Evolutionary conservation across 2,329 filamentous ascomycete genomes (phyloP).

Genomic region (Pseudogymnoascus sp.): DNA sequence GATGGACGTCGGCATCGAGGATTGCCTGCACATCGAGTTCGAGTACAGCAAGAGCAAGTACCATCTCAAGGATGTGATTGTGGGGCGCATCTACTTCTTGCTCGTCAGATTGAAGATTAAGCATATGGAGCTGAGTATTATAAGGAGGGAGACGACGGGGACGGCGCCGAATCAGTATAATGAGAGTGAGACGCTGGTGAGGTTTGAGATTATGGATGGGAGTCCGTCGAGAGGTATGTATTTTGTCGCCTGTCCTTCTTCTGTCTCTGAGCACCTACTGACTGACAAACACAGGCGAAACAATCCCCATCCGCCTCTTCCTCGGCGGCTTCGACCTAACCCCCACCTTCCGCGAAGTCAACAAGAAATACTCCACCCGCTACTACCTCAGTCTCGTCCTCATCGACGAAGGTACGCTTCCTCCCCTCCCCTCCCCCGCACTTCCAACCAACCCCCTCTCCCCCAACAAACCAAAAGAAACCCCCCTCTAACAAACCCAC

Average conservation of each 20-base stretch:
- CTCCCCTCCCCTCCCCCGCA: neutral
- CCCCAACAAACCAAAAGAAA: neutral
- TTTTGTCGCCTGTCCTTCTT: constrained; percentile 6
- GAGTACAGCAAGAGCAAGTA: constrained; percentile 99
- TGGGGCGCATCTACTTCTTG: constrained; percentile 96
- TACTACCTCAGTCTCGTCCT: constrained; percentile 96
- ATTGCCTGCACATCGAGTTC: constrained; percentile 98
- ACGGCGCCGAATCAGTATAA: constrained; percentile 98
- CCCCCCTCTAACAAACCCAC: constrained; percentile 12
- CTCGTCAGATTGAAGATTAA: constrained; percentile 97
- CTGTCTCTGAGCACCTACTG: neutral
- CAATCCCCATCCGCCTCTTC: constrained; percentile 94
- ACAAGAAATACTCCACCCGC: constrained; percentile 98
- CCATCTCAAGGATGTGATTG: constrained; percentile 97
- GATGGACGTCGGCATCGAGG: constrained; percentile 99
- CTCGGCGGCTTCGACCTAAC: constrained; percentile 95
- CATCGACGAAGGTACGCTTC: constrained; percentile 77
- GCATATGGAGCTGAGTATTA: constrained; percentile 98
- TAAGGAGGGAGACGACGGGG: constrained; percentile 90
- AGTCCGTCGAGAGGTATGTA: constrained; percentile 85
- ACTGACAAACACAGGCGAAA: constrained; percentile 50
- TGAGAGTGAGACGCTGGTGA: constrained; percentile 93
- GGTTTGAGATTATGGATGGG: constrained; percentile 99
- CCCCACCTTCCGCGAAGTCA: constrained; percentile 96
- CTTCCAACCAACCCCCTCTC: too few species aligned